phyloP scores from a whole-genome alignment of 2,329 filamentous ascomycete genomes.

The Sordariomycetes sp. region DNA sequence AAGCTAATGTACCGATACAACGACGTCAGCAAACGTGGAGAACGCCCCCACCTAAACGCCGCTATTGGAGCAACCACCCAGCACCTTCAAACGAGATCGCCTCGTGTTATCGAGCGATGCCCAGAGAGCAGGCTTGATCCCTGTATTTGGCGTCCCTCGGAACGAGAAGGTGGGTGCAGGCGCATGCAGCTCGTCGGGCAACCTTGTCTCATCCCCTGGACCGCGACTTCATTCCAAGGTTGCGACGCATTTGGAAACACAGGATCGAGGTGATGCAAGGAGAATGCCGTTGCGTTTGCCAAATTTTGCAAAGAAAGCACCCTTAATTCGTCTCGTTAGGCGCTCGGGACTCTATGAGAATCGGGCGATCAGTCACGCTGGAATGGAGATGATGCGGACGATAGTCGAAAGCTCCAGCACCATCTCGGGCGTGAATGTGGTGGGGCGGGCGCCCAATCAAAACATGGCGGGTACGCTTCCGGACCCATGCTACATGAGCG shows the following conservation, averaged over 20 bases:
- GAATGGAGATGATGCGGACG: not conserved
- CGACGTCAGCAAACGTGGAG: not conserved
- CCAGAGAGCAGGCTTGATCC: not conserved
- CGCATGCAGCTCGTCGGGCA: not conserved
- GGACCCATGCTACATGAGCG: not conserved
- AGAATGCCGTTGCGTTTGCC: not conserved
- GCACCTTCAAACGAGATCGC: not conserved
- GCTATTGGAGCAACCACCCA: not conserved
- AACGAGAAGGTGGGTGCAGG: constrained; percentile 4
- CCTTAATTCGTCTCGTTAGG: not conserved
- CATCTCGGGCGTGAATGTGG: not conserved
- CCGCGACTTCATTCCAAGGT: not conserved
- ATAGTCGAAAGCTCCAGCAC: not conserved
- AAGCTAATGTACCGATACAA: not conserved
- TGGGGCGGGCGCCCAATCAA: not conserved
- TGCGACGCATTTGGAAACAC: not conserved
- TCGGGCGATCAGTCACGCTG: not conserved
- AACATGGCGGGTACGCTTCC: not conserved
- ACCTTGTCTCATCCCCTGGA: not conserved
- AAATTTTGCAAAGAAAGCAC: not conserved
- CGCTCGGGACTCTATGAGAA: not conserved
- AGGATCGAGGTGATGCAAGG: not conserved
- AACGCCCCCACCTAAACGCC: not conserved
- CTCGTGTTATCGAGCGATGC: not conserved
- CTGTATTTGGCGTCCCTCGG: not conserved